These are phyloP conservation scores for Cordyceps cateniannulata DNA, from an alignment of 2,329 filamentous ascomycete genomes.

Conservation along the genomic window DNA sequence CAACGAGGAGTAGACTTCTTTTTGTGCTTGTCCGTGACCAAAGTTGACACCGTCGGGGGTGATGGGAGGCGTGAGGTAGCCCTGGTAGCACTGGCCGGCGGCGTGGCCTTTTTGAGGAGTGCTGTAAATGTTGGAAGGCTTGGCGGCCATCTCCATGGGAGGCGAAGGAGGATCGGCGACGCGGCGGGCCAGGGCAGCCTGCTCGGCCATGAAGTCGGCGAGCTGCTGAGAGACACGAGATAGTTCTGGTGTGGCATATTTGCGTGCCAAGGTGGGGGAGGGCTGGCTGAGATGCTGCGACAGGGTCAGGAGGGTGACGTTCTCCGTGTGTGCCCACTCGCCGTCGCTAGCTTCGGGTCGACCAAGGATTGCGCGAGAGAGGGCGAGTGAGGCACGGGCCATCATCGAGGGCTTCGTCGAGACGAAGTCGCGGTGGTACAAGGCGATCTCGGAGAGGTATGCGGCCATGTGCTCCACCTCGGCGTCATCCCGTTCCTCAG, in stretches of 20 bases:
- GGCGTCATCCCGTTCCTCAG: conserved; percentile 69
- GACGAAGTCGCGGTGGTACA: conserved; percentile 97
- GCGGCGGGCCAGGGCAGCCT: conserved; percentile 48
- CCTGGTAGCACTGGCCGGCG: conserved; percentile 57
- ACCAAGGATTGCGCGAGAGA: conserved; percentile 79
- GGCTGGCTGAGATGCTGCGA: conserved; percentile 55
- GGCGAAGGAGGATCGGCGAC: conserved; percentile 51
- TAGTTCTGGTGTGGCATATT: conserved; percentile 50
- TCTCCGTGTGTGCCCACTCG: conserved; percentile 70
- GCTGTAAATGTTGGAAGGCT: conserved; percentile 59
- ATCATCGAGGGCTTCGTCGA: conserved; percentile 86
- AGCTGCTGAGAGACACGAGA: conserved; percentile 50
- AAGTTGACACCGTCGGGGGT: conserved; percentile 64
- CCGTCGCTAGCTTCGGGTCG: conserved; percentile 68
- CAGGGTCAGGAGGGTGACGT: conserved; percentile 55
- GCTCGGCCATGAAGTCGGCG: conserved; percentile 52
- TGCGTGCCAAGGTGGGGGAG: conserved; percentile 51
- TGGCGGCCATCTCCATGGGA: conserved; percentile 42
- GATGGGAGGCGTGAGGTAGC: conserved; percentile 79
- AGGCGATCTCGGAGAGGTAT: conserved; percentile 89
- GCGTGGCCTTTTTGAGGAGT: conserved; percentile 74
- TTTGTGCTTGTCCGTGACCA: conserved; percentile 27
- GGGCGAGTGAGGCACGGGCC: conserved; percentile 77
- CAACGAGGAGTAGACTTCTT: conserved; percentile 38
- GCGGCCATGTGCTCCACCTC: conserved; percentile 92